Conservation (phyloP, 768 basidiomycete species). For the Suillus weaverae region DNA sequence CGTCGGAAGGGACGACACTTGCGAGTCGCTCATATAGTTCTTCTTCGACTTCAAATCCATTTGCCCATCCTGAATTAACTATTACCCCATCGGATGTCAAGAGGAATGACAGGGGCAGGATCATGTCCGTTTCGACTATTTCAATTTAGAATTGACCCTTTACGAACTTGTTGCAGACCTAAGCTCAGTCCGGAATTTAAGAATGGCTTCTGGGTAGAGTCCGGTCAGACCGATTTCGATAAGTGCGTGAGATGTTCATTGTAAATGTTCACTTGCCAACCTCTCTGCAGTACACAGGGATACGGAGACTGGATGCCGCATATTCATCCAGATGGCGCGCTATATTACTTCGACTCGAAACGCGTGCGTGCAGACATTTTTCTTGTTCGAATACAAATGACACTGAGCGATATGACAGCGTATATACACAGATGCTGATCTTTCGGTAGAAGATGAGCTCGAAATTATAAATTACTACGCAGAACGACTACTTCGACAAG, state of each 20-base stretch:
- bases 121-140: background rate
- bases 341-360: slow-evolving; percentile 43
- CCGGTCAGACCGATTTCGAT: background rate
- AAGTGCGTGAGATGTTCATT: background rate
- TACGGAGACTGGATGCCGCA: slow-evolving; percentile 37
- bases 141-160: background rate
- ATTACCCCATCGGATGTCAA: slow-evolving; percentile 1
- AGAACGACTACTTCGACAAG: slow-evolving; percentile 18
- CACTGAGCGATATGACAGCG: slow-evolving; percentile 29
- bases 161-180: background rate
- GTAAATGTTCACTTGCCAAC: background rate
- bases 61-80: background rate
- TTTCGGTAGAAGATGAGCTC: slow-evolving; percentile 35
- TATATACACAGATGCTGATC: slow-evolving; percentile 50
- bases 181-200: background rate
- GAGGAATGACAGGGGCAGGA: slow-evolving; percentile 4
- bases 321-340: slow-evolving; percentile 54
- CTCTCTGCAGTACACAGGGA: background rate
- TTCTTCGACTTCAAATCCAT: background rate
- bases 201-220: background rate
- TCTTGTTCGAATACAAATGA: background rate
- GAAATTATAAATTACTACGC: slow-evolving; percentile 24
- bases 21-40: background rate
- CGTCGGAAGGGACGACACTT: background rate
- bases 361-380: slow-evolving; percentile 32